Evolutionary conservation across 139 green algal genomes (phyloP).

Genomic region (Coelastrella sp.): DNA sequence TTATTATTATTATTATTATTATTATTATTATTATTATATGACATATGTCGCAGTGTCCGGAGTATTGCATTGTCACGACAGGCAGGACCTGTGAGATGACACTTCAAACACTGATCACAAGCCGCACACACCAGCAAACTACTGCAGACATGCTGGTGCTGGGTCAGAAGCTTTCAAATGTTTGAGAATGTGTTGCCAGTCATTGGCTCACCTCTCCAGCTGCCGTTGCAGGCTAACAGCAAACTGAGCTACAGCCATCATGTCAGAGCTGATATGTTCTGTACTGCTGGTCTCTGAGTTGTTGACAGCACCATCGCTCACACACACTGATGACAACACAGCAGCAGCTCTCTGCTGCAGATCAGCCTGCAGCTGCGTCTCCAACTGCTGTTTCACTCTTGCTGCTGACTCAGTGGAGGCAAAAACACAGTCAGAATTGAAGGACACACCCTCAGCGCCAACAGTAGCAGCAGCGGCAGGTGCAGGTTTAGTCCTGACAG

Average conservation of each 20-base stretch:
- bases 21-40: too few relatives aligned
- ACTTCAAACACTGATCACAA: too few relatives aligned
- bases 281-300: not conserved
- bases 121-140: too few relatives aligned
- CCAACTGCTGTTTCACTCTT: not conserved
- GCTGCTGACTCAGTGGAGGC: not conserved
- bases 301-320: not conserved
- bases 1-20: too few relatives aligned
- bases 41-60: too few relatives aligned
- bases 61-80: too few relatives aligned
- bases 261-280: not conserved
- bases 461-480: not conserved
- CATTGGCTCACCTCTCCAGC: not conserved
- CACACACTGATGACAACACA: not conserved
- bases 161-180: too few relatives aligned
- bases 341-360: conserved; percentile 11
- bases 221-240: conserved; percentile 2
- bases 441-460: not conserved
- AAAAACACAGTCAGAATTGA: too few relatives aligned
- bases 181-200: not conserved
- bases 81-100: too few relatives aligned
- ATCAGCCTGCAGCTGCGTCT: not conserved
- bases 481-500: not conserved
- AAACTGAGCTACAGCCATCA: conserved; percentile 3
- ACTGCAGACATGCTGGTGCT: too few relatives aligned